phyloP scores from a whole-genome alignment of 2,329 filamentous ascomycete species.

The Talaromyces sp. region DNA sequence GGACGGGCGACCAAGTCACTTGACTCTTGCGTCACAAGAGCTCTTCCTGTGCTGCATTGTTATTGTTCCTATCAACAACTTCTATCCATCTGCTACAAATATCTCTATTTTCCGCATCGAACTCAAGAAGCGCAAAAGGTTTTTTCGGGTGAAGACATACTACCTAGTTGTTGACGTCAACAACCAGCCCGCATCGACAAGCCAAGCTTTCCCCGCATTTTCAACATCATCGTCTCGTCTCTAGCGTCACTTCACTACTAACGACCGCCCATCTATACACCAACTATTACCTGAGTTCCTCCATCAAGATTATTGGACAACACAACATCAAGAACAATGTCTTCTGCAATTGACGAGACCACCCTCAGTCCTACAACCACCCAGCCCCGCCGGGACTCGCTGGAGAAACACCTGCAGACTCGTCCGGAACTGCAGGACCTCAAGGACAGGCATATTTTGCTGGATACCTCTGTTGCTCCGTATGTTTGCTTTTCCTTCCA shows the following conservation, averaged over 20 bases:
- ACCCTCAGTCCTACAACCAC: conserved; percentile 41
- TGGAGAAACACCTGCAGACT: conserved; percentile 66
- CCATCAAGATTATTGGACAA: background rate
- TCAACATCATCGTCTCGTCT: background rate
- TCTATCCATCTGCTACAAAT: background rate
- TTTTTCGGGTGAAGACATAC: background rate
- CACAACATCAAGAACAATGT: conserved; percentile 2
- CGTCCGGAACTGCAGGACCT: conserved; percentile 62
- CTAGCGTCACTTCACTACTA: conserved; percentile 2
- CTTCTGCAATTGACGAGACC: conserved; percentile 45
- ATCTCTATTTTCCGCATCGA: background rate
- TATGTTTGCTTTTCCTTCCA: conserved; percentile 30
- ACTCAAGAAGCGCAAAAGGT: background rate
- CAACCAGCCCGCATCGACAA: background rate
- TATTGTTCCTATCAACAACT: background rate
- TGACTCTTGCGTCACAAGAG: background rate
- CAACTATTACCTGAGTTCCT: background rate
- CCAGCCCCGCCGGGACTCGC: conserved; percentile 56
- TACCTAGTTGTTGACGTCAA: background rate
- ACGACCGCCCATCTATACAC: background rate
- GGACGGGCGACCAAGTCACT: background rate
- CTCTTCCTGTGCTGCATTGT: background rate
- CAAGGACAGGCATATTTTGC: conserved; percentile 62
- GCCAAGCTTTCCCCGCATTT: background rate
- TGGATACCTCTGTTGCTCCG: conserved; percentile 63